These are phyloP conservation scores for Madurella mycetomatis DNA, from an alignment of 2,329 filamentous ascomycete species.

Conservation along the genomic window DNA sequence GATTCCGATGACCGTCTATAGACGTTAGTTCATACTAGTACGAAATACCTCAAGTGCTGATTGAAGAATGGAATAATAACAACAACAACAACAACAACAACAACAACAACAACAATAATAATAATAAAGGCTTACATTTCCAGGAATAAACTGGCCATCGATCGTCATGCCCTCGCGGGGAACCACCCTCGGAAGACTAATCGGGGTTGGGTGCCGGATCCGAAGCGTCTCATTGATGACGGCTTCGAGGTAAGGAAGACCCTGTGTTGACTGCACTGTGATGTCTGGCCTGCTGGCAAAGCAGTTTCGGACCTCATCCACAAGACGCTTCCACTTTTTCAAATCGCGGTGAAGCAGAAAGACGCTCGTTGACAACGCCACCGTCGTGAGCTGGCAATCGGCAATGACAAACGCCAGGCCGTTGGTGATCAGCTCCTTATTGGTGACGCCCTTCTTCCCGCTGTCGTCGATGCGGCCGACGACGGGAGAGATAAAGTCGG, in stretches of 20 bases:
- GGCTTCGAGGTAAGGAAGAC: slow-evolving; percentile 9
- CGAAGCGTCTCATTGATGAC: slow-evolving; percentile 13
- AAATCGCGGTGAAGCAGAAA: slow-evolving; percentile 10
- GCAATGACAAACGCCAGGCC: slow-evolving; percentile 18
- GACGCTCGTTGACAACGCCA: slow-evolving; percentile 5
- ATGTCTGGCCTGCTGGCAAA: slow-evolving; percentile 8
- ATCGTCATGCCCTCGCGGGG: slow-evolving; percentile 1
- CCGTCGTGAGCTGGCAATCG: slow-evolving; percentile 12
- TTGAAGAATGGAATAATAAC: no score
- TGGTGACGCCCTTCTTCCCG: slow-evolving; percentile 6
- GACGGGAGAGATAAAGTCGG: slow-evolving; percentile 8
- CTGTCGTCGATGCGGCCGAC: slow-evolving; percentile 5
- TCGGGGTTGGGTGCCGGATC: slow-evolving; percentile 8
- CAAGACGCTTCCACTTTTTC: slow-evolving; percentile 2
- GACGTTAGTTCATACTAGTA: no score
- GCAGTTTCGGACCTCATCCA: slow-evolving; percentile 7
- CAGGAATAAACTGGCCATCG: slow-evolving; percentile 1
- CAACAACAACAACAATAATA: no score
- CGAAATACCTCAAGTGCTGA: no score
- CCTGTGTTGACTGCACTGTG: slow-evolving; percentile 1
- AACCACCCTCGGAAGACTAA: slow-evolving; percentile 1
- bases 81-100: no score
- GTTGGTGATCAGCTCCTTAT: slow-evolving; percentile 12
- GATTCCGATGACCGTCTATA: slow-evolving; percentile 7
- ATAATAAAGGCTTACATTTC: neutral